phyloP scores from a whole-genome alignment of 1,139 yeast species.

The Candida neerlandica region DNA sequence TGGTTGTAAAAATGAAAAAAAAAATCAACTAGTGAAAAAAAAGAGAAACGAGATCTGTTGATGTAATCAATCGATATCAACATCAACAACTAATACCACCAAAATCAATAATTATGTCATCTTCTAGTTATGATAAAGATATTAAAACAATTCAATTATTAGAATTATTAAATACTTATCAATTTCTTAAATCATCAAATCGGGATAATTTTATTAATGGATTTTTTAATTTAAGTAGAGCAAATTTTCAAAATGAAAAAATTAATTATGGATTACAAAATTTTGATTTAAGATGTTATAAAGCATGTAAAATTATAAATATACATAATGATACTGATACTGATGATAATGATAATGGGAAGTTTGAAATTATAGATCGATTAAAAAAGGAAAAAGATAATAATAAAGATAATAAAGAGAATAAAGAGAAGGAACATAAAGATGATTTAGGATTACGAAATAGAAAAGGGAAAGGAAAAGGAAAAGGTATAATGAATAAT shows the following conservation, averaged over 20 bases:
- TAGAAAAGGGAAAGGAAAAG: slow-evolving; percentile 7
- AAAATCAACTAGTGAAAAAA: neutral
- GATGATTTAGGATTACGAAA: slow-evolving; percentile 8
- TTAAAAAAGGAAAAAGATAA: slow-evolving; percentile 4
- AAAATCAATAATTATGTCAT: no score
- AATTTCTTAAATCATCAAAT: slow-evolving; percentile 22
- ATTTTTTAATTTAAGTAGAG: slow-evolving; percentile 40
- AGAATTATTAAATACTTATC: slow-evolving; percentile 34
- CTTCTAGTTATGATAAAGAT: slow-evolving; percentile 9
- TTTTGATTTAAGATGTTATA: slow-evolving; percentile 33
- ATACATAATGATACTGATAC: slow-evolving; percentile 7
- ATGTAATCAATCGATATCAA: neutral
- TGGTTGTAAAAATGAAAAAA: neutral
- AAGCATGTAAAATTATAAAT: slow-evolving; percentile 26
- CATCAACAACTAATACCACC: neutral
- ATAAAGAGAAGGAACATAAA: slow-evolving; percentile 4
- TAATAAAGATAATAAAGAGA: slow-evolving; percentile 1
- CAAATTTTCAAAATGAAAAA: slow-evolving; percentile 29
- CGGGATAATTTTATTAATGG: slow-evolving; percentile 32
- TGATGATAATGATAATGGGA: neutral
- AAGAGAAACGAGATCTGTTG: neutral
- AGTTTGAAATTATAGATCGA: slow-evolving; percentile 18
- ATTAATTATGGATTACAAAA: slow-evolving; percentile 25
- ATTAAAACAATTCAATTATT: slow-evolving; percentile 25
- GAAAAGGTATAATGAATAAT: no score